Base-by-base conservation (phyloP, 106 monocot genomes). In the Hemerocallis citrina region DNA sequence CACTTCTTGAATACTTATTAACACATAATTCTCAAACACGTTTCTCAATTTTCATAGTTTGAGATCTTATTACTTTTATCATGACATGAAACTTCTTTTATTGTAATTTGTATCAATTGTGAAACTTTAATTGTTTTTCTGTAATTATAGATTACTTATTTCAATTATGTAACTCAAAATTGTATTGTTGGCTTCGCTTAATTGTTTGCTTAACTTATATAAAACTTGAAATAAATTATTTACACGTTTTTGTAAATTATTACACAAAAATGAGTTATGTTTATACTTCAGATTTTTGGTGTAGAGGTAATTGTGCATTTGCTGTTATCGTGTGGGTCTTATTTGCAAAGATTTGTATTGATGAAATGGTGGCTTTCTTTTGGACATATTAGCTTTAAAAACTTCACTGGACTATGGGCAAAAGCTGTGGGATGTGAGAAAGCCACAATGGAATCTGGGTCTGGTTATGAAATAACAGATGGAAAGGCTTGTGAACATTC, bases 371-470 rank as follows among this genome's bases (percentile, higher is more conserved):
- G n/a, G n/a, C 57, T 23, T 64, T 55, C 31, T 19, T 28, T 37
- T 31, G 39, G 73, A 61, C 59, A 9, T 34, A 57, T 73, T 81
- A 98, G 96, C 44, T 88, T 98, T 62, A 84, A 77, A 64, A 84
- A 81, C 35, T 68, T 98, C 59, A 48, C 71, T 66, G 63, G 67
- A 60, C 34, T 75, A 64, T 68, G 70, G 76, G 75, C 76, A 77
- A 78, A 87, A 73, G 84, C 86, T 54, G 59, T 73, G 21, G 55
- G 55, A 56, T 43, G 24, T 39, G 55, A 69, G 13, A 50, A 64
- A 31, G 24, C 49, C 1, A 33, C 44, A 66, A 30, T 67, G 59
- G 75, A 75, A 45, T 34, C 1, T 57, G 63, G 39, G 17, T 6
- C 29, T 55, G 46, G 23, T 17, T 55, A 17, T 73, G 80, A 83